Evolutionary conservation across 228 moss, liverwort and hornwort genomes (phyloP).

Genomic region (Sphagnum fallax): DNA sequence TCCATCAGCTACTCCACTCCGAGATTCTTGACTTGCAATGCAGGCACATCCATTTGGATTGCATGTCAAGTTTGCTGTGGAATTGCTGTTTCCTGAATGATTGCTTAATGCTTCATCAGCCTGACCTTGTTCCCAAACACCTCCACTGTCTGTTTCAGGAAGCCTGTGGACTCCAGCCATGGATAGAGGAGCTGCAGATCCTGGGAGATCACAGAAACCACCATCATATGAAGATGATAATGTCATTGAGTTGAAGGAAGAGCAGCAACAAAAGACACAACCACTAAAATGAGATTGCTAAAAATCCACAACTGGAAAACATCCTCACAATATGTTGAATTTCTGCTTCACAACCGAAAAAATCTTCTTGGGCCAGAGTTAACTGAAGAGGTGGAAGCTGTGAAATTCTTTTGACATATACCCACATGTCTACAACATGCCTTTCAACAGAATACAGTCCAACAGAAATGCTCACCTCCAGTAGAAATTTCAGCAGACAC

Average conservation of each 20-base stretch:
- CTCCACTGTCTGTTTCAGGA: constrained; percentile 4
- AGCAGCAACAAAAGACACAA: constrained; percentile 2
- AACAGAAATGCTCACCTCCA: constrained; percentile 1
- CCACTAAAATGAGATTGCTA: constrained; percentile 3
- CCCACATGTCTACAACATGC: background rate
- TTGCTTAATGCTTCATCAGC: constrained; percentile 1
- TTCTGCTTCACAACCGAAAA: background rate
- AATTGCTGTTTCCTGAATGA: background rate
- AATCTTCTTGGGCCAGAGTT: background rate
- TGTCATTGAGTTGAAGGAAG: background rate
- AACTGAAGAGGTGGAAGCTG: background rate
- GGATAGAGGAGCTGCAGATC: background rate
- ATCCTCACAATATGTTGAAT: constrained; percentile 6
- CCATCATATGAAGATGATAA: background rate
- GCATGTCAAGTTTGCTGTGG: background rate
- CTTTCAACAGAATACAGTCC: background rate
- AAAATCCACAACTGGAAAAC: constrained; percentile 6
- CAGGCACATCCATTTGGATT: background rate
- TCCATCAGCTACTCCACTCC: background rate
- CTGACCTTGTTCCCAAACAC: background rate
- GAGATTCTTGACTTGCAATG: background rate
- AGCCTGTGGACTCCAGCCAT: constrained; percentile 5
- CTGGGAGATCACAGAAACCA: background rate
- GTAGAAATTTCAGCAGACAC: background rate
- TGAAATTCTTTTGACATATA: no score